Percentiles rank a stretch among this genome's conserved stretches.
Evolutionary conservation across 2,329 filamentous ascomycete genomes (phyloP).

Genomic region (Alternaria postmessia): DNA sequence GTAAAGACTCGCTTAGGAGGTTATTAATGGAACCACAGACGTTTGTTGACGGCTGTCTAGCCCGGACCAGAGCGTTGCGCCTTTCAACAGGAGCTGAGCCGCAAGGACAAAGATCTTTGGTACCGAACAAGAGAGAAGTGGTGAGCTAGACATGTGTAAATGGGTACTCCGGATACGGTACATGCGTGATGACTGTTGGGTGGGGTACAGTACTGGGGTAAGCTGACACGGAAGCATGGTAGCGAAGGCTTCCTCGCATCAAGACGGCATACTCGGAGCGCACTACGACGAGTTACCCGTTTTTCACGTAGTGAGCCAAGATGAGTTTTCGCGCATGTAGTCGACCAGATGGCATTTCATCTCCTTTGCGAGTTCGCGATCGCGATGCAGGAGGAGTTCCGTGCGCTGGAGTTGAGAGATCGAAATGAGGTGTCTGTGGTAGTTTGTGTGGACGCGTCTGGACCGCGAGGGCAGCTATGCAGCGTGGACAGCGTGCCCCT

Average conservation of each 20-base stretch:
- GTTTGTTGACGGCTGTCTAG: conserved; percentile 13
- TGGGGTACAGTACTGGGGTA: conserved; percentile 11
- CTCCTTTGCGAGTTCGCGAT: conserved; percentile 9
- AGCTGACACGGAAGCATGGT: conserved; percentile 10
- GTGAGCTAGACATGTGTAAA: not conserved
- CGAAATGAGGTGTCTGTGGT: conserved; percentile 10
- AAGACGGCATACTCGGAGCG: conserved; percentile 14
- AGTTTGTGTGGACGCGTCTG: conserved; percentile 7
- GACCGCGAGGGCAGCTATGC: conserved; percentile 10
- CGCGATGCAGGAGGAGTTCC: conserved; percentile 13
- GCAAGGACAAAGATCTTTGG: not conserved
- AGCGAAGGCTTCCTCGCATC: conserved; percentile 16
- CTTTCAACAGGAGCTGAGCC: conserved; percentile 6
- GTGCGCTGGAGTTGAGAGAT: conserved; percentile 13
- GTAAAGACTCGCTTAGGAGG: conserved; percentile 16
- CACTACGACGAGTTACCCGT: conserved; percentile 5
- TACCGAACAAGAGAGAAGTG: not conserved
- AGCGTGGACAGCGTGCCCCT: conserved; percentile 7
- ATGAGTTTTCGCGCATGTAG: not conserved
- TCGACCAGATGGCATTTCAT: conserved; percentile 2
- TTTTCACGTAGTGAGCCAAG: conserved; percentile 4
- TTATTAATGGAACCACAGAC: conserved; percentile 16
- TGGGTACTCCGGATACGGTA: conserved; percentile 6
- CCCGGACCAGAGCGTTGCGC: conserved; percentile 1
- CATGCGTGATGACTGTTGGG: conserved; percentile 4